These are phyloP conservation scores for Termitomyces bulborhizus DNA, from an alignment of 768 basidiomycete genomes.

Conservation along the genomic window DNA sequence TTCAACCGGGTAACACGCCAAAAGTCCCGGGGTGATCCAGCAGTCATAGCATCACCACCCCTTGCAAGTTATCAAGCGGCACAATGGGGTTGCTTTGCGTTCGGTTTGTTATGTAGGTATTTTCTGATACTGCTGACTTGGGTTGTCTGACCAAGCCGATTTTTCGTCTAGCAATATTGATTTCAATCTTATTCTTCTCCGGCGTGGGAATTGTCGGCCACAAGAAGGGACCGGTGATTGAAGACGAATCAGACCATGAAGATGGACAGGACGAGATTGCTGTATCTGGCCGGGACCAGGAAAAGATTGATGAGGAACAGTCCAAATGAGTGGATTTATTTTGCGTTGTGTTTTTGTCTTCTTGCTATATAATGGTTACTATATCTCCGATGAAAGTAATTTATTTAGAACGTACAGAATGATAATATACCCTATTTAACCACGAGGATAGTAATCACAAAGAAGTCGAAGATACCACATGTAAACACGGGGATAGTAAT, in stretches of 20 bases:
- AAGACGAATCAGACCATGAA: not conserved
- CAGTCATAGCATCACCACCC: conserved; percentile 21
- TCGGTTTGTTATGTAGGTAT: conserved; percentile 47
- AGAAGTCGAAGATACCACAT: not conserved
- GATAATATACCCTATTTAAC: not conserved
- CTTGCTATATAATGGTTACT: not conserved
- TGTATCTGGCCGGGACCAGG: not conserved
- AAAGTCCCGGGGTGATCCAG: conserved; percentile 18
- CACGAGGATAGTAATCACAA: not conserved
- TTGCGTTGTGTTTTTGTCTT: not conserved
- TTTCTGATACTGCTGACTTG: not conserved
- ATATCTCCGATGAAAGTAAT: not conserved
- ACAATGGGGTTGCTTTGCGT: conserved; percentile 59
- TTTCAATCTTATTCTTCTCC: conserved; percentile 14
- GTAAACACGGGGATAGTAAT: too few relatives aligned
- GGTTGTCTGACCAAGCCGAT: not conserved
- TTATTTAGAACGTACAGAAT: not conserved
- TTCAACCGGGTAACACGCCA: conserved; percentile 46
- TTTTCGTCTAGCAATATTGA: conserved; percentile 7
- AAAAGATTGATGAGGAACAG: not conserved
- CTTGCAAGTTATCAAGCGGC: conserved; percentile 56
- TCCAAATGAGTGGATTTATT: not conserved
- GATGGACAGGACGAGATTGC: not conserved
- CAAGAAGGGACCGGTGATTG: conserved; percentile 2
- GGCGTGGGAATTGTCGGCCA: conserved; percentile 17